Evolutionary conservation across 23 red algal genomes (phyloP).

Genomic region (Cyanidium caldarium): DNA sequence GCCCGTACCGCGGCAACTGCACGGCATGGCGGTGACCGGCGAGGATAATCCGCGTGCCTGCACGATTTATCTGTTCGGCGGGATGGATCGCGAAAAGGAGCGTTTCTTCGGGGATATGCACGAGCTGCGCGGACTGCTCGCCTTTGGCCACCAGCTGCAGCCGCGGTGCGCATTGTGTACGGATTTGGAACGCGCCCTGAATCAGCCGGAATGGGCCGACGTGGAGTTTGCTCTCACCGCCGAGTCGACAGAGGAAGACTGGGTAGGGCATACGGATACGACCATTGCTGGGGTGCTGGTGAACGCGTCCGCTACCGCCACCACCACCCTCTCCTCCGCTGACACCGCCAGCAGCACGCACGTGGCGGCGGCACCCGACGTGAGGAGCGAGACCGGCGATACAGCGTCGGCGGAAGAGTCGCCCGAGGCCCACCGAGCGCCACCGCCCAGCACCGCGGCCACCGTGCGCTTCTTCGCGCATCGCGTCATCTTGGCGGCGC

Average conservation of each 20-base stretch:
- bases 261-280: no score
- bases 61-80: constrained; percentile 65
- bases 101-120: constrained; percentile 55
- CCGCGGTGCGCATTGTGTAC: neutral
- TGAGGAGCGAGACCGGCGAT: no score
- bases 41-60: constrained; percentile 1
- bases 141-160: neutral
- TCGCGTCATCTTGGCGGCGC: constrained; percentile 15
- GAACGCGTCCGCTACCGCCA: neutral
- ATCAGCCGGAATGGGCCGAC: neutral
- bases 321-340: neutral
- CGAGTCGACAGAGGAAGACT: no score
- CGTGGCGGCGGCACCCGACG: neutral
- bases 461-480: neutral
- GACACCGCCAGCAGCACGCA: neutral
- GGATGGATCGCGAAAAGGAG: constrained; percentile 58
- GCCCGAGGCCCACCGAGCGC: no score
- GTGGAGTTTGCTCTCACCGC: neutral
- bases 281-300: neutral
- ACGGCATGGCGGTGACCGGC: constrained; percentile 23
- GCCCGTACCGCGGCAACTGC: constrained; percentile 40
- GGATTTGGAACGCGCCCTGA: neutral
- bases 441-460: neutral
- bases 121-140: constrained; percentile 39
- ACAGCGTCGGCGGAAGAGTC: neutral